Percentiles rank a stretch among this genome's conserved stretches.
Evolutionary conservation across 2,329 filamentous ascomycete genomes (phyloP).

Genomic region (Apiospora aurea): DNA sequence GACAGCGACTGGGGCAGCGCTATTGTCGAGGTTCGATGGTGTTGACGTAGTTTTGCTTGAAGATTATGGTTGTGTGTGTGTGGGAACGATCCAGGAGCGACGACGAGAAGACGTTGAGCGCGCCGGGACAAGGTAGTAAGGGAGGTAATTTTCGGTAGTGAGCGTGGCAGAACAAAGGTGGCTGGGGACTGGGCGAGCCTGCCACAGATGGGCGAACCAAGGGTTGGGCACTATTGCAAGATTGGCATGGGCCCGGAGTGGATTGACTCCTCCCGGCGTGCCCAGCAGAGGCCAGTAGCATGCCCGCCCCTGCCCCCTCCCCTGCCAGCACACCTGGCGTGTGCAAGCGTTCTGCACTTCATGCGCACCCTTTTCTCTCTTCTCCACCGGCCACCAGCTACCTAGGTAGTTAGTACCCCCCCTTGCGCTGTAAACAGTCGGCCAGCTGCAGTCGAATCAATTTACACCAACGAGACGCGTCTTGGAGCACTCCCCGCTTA

Average conservation of each 20-base stretch:
- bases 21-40: neutral
- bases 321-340: neutral
- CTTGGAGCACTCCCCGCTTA: conserved; percentile 1
- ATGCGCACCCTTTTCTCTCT: neutral
- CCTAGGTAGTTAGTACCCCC: too few relatives aligned
- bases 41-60: conserved; percentile 17
- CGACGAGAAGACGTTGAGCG: conserved; percentile 12
- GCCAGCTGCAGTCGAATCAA: conserved; percentile 8
- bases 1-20: neutral
- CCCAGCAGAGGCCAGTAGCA: too few relatives aligned
- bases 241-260: neutral
- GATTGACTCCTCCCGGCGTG: neutral
- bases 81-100: conserved; percentile 17
- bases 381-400: neutral
- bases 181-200: conserved; percentile 22
- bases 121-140: conserved; percentile 9
- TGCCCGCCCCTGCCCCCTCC: neutral
- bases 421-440: conserved; percentile 2
- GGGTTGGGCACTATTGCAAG: conserved; percentile 1
- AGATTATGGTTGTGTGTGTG: conserved; percentile 7
- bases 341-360: neutral
- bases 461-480: conserved; percentile 15
- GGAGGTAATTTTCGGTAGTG: conserved; percentile 17
- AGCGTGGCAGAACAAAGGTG: conserved; percentile 24
- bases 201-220: neutral